Conservation (phyloP, 2,329 filamentous ascomycete species). For the Fusarium ambrosium region DNA sequence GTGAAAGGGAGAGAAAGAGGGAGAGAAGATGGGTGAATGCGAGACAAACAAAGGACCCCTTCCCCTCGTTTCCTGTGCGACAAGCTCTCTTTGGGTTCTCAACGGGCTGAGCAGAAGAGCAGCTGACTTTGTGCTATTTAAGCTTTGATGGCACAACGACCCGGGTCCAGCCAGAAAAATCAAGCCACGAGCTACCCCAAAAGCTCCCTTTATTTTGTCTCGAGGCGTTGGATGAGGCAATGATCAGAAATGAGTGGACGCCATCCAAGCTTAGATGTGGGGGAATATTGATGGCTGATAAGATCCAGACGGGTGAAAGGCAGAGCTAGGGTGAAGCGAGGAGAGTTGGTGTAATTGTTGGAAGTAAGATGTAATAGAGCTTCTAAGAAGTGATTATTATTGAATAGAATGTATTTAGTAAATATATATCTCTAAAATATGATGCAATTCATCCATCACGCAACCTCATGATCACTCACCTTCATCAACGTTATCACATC, state of each 20-base stretch:
- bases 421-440: neutral
- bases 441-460: neutral
- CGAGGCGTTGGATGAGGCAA: slow-evolving; percentile 1
- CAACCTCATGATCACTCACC: neutral
- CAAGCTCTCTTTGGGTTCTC: slow-evolving; percentile 11
- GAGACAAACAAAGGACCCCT: slow-evolving; percentile 12
- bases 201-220: neutral
- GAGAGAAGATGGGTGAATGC: neutral
- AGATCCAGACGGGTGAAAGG: slow-evolving; percentile 9
- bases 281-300: slow-evolving; percentile 36
- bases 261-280: slow-evolving; percentile 20
- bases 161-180: slow-evolving; percentile 9
- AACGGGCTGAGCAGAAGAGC: neutral
- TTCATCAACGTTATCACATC: neutral
- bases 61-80: slow-evolving; percentile 40
- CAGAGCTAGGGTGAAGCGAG: neutral
- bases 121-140: slow-evolving; percentile 18
- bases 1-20: neutral
- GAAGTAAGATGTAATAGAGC: neutral
- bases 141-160: slow-evolving; percentile 20
- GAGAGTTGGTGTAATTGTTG: neutral
- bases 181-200: slow-evolving; percentile 1
- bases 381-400: neutral
- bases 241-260: slow-evolving; percentile 26
- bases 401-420: neutral